Conservation (phyloP, 106 monocot species). For the Allium sativum region DNA sequence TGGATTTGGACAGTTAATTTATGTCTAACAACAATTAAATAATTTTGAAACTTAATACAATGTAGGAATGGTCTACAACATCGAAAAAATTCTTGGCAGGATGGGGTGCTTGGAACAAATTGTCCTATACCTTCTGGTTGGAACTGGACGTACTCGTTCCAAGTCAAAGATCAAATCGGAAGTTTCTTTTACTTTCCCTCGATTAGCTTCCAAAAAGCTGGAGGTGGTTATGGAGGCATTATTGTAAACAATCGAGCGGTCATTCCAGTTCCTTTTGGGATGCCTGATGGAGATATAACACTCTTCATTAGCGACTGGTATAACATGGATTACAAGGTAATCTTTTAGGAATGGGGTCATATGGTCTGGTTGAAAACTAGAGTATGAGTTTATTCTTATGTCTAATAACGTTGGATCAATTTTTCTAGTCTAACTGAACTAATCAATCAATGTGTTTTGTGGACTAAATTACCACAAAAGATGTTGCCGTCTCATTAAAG, state of each 20-base stretch:
- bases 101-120: constrained; percentile 93
- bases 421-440: constrained; percentile 10
- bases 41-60: constrained; percentile 8
- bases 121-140: constrained; percentile 95
- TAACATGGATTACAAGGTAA: constrained; percentile 56
- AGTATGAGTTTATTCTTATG: too few relatives aligned
- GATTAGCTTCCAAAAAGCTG: constrained; percentile 71
- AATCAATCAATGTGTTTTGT: too few relatives aligned
- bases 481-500: too few relatives aligned
- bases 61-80: constrained; percentile 88
- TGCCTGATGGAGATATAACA: constrained; percentile 91
- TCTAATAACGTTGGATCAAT: constrained; percentile 4
- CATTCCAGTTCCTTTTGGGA: constrained; percentile 81
- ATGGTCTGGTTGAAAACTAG: background rate
- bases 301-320: constrained; percentile 87
- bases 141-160: constrained; percentile 97
- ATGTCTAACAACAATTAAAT: background rate
- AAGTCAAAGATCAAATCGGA: constrained; percentile 98
- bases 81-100: constrained; percentile 91
- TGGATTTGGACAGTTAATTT: too few relatives aligned
- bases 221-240: constrained; percentile 91
- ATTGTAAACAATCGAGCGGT: constrained; percentile 85
- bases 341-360: background rate
- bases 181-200: constrained; percentile 95
- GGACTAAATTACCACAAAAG: too few relatives aligned